Base-by-base conservation (phyloP, 78 protist species). In the Dictyostelium purpureum region DNA sequence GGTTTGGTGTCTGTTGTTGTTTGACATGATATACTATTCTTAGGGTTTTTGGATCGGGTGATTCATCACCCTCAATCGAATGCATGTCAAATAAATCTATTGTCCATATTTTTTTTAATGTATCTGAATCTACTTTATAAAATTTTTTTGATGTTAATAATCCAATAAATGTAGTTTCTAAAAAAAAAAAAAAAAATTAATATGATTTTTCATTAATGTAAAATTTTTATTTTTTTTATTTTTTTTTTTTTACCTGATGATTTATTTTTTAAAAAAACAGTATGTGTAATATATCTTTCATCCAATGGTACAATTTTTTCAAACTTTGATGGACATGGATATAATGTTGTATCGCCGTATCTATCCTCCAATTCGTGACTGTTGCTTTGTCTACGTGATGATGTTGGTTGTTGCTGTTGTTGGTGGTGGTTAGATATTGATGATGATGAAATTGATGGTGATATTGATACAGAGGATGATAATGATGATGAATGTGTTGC, bases 51-150 rank as follows among this genome's bases (percentile, higher is more conserved):
- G 91, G 91, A 47, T 85, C 91, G 11, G 49, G 31, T 19, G 81
- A 85, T 37, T 85, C 91, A 38, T 85, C 91, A 18, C 91, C 91
- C n/a, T 85, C 91, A 4, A 85, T 51, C 5, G 91, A 70, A 61
- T 73, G 83, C 12, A 85, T 73, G 45, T 85, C 91, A 18, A 54
- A 57, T 38, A 85, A 40, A 73, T 85, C 79, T 19, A 85, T 85
- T 19, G 73, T 28, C 91, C 91, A 85, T 28, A 43, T 59, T 35
- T 31, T 70, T 24, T 85, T 85, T 49, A 71, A 40, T 18, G 91
- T 51, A 33, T 85, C 91, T 45, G 91, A 79, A 51, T 85, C 91
- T 16, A 85, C 37, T 28, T 71, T 71, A 77, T 85, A 85, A 24
- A 85, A 51, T 42, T 56, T 70, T 1, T 45, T 7, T 19, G 40